A percentile compares a stretch with the other conserved stretches of the same genome.
These are phyloP conservation scores for Geotrichum australiense DNA, from an alignment of 1,139 yeast species.

Conservation along the genomic window DNA sequence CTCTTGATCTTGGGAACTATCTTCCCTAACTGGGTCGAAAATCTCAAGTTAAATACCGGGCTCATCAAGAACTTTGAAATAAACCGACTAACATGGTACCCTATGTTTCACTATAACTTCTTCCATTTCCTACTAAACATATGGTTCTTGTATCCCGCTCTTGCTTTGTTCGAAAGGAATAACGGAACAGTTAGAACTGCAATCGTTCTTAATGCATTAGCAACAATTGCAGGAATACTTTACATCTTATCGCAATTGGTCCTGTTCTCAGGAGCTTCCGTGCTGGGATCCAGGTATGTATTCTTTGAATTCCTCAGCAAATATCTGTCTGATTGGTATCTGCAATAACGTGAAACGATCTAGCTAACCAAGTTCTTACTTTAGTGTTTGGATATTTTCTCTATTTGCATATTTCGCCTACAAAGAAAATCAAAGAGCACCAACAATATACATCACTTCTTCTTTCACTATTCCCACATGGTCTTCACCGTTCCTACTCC, in stretches of 20 bases:
- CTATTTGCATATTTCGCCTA: constrained; percentile 58
- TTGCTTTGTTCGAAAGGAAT: constrained; percentile 54
- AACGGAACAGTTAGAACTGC: constrained; percentile 91
- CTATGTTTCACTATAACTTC: constrained; percentile 56
- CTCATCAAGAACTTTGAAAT: constrained; percentile 43
- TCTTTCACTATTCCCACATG: constrained; percentile 50
- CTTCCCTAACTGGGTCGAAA: constrained; percentile 32
- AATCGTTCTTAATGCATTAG: constrained; percentile 62
- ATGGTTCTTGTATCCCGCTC: constrained; percentile 55
- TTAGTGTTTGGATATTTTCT: constrained; percentile 67
- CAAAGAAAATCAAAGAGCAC: constrained; percentile 48
- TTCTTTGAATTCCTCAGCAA: background rate
- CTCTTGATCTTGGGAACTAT: constrained; percentile 35
- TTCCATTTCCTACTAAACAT: constrained; percentile 61
- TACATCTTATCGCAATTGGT: constrained; percentile 51
- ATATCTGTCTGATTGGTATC: background rate
- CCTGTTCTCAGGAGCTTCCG: constrained; percentile 50
- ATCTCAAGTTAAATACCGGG: constrained; percentile 46
- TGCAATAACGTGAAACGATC: no score
- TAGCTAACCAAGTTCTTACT: no score
- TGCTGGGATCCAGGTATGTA: constrained; percentile 14
- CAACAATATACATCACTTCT: constrained; percentile 35
- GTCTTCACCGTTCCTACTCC: constrained; percentile 49
- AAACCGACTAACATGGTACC: constrained; percentile 65
- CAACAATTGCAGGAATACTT: constrained; percentile 63